Evolutionary conservation across 1,284 basidiomycete genomes (phyloP).

Genomic region (Tetrapyrgos nigripes): DNA sequence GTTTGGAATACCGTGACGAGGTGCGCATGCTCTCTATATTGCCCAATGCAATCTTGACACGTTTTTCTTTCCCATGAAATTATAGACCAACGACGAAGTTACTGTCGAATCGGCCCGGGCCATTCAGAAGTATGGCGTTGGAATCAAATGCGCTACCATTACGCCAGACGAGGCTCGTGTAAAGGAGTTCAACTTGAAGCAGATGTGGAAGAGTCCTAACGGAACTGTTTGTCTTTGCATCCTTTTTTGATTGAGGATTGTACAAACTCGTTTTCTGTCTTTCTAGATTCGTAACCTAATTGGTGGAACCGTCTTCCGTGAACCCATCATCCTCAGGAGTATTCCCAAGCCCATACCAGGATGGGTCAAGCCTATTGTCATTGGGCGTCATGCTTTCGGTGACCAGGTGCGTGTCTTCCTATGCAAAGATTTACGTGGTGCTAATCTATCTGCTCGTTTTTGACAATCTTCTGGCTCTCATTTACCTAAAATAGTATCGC

Average conservation of each 20-base stretch:
- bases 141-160: constrained; percentile 97
- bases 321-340: constrained; percentile 92
- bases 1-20: constrained; percentile 90
- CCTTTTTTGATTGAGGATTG: constrained; percentile 14
- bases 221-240: constrained; percentile 71
- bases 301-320: constrained; percentile 98
- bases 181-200: constrained; percentile 94
- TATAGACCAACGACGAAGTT: constrained; percentile 94
- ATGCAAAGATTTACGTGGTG: too few species aligned
- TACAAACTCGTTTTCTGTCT: background rate
- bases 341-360: constrained; percentile 96
- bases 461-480: constrained; percentile 5
- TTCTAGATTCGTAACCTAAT: constrained; percentile 92
- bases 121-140: constrained; percentile 89
- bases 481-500: constrained; percentile 65
- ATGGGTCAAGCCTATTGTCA: constrained; percentile 96
- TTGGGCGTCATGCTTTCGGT: constrained; percentile 97
- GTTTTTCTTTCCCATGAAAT: too few species aligned
- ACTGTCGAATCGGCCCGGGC: constrained; percentile 95
- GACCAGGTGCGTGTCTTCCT: constrained; percentile 71
- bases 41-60: too few species aligned
- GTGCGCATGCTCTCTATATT: constrained; percentile 46
- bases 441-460: constrained; percentile 4
- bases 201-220: constrained; percentile 98
- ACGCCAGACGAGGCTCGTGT: constrained; percentile 97